Evolutionary conservation across 2,329 filamentous ascomycete species (phyloP).

Genomic region (Chrysosporium keratinophilum): DNA sequence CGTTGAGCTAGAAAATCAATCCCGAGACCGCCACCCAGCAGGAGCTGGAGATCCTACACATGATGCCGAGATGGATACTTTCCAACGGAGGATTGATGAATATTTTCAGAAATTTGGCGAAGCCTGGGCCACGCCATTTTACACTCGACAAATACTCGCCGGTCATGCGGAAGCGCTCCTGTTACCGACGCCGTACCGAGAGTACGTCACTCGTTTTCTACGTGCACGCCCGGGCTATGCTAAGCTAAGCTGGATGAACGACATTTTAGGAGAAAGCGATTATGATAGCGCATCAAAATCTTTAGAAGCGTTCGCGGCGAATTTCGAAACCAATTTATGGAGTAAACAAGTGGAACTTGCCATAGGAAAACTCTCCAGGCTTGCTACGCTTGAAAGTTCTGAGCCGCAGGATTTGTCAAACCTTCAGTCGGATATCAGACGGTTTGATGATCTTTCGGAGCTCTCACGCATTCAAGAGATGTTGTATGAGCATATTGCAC

Average conservation of each 20-base stretch:
- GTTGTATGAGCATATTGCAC: constrained; percentile 60
- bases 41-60: constrained; percentile 14
- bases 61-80: constrained; percentile 22
- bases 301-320: constrained; percentile 58
- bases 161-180: constrained; percentile 59
- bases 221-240: constrained; percentile 60
- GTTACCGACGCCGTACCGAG: constrained; percentile 56
- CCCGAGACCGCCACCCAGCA: constrained; percentile 20
- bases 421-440: constrained; percentile 38
- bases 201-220: constrained; percentile 67
- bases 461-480: constrained; percentile 70
- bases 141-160: constrained; percentile 62
- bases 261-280: constrained; percentile 65
- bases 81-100: constrained; percentile 31
- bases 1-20: constrained; percentile 34
- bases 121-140: constrained; percentile 57
- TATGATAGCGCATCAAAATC: constrained; percentile 62
- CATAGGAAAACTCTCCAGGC: constrained; percentile 67
- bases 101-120: constrained; percentile 45
- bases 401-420: constrained; percentile 24
- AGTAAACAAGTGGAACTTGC: constrained; percentile 88
- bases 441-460: constrained; percentile 54
- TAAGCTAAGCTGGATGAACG: constrained; percentile 90
- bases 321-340: constrained; percentile 72
- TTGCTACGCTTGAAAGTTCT: constrained; percentile 49